Conservation (phyloP, 495 filamentous ascomycete genomes). For the Neurospora sp. region DNA sequence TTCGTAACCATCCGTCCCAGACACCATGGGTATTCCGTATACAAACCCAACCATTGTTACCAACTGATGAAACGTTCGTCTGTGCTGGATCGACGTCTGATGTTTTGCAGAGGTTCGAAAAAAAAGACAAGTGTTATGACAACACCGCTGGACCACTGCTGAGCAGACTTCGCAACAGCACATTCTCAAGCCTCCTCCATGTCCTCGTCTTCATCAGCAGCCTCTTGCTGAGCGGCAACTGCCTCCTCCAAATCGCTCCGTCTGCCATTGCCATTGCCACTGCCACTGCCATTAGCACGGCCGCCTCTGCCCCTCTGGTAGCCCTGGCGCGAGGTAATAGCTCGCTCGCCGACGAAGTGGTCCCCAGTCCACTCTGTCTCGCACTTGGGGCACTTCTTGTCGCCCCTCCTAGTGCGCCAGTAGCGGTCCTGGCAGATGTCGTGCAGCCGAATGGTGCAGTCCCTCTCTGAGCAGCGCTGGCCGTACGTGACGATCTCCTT, state of each 20-base stretch:
- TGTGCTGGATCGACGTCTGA: background rate
- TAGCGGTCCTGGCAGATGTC: conserved; percentile 64
- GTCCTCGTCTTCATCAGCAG: conserved; percentile 17
- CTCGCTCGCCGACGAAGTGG: conserved; percentile 74
- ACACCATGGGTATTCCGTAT: background rate
- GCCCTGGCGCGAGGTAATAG: conserved; percentile 42
- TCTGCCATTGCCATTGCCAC: background rate
- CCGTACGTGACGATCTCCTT: conserved; percentile 85
- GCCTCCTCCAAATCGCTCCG: conserved; percentile 18
- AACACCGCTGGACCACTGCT: background rate
- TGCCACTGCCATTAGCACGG: conserved; percentile 1
- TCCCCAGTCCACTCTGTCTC: conserved; percentile 60
- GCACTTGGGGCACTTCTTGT: conserved; percentile 65
- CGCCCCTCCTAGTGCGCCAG: conserved; percentile 47
- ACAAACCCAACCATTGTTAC: background rate
- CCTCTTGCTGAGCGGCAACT: conserved; percentile 12
- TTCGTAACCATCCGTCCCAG: background rate
- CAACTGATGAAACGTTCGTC: background rate
- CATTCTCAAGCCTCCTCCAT: conserved; percentile 8
- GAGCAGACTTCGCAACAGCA: background rate
- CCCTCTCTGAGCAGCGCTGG: conserved; percentile 61
- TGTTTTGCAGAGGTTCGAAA: background rate
- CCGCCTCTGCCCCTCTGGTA: conserved; percentile 30
- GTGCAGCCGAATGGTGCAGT: conserved; percentile 65
- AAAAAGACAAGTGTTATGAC: background rate